phyloP scores from a whole-genome alignment of 208 protist genomes.

The Strigomonas culicis region DNA sequence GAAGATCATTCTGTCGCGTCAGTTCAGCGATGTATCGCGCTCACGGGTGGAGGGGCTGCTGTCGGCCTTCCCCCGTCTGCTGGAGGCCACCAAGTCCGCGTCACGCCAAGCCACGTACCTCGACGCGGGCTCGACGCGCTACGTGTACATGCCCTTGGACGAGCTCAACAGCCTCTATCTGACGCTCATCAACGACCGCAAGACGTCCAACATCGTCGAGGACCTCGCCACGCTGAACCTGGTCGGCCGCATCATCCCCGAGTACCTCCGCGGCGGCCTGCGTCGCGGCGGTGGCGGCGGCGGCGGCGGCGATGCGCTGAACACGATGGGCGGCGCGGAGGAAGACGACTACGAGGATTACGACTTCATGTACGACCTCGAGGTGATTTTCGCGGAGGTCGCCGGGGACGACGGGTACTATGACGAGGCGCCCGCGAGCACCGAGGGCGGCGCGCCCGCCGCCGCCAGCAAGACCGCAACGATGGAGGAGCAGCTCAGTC shows the following conservation, averaged over 20 bases:
- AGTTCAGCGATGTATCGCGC: slow-evolving; percentile 96
- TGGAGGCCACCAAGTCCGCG: slow-evolving; percentile 52
- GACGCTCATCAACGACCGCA: slow-evolving; percentile 94
- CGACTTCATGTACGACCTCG: background rate
- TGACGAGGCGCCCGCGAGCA: background rate
- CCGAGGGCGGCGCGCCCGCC: background rate
- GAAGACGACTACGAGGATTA: background rate
- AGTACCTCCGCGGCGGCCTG: slow-evolving; percentile 74
- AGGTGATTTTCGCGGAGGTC: background rate
- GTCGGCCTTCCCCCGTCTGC: slow-evolving; percentile 96
- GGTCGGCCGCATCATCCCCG: slow-evolving; percentile 86
- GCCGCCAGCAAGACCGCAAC: slow-evolving; percentile 17
- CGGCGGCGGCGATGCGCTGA: too few species aligned
- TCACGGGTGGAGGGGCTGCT: slow-evolving; percentile 96
- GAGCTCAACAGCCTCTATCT: slow-evolving; percentile 92
- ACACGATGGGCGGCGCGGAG: background rate
- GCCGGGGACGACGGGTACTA: background rate
- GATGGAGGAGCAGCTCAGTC: slow-evolving; percentile 74
- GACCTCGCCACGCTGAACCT: slow-evolving; percentile 96
- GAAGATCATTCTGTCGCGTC: slow-evolving; percentile 91
- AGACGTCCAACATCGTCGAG: slow-evolving; percentile 96
- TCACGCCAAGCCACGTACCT: slow-evolving; percentile 95
- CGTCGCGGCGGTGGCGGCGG: too few species aligned
- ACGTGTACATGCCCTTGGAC: slow-evolving; percentile 98
- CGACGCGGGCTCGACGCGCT: slow-evolving; percentile 94